Evolutionary conservation across 352 stramenopile species (phyloP).

Genomic region (Phytophthora palmivora): DNA sequence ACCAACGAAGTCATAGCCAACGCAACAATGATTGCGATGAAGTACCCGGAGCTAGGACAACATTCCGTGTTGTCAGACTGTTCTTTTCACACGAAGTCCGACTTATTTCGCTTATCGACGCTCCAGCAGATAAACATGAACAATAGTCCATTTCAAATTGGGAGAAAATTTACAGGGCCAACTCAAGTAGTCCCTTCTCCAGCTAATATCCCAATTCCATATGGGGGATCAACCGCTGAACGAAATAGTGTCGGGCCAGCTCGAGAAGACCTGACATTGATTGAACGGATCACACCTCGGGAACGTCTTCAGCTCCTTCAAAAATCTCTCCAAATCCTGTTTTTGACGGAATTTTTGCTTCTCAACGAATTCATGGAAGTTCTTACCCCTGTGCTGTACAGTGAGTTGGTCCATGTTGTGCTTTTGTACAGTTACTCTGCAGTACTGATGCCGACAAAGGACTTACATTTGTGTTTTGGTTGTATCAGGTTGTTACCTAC

Average conservation of each 20-base stretch:
- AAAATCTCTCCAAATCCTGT: slow-evolving; percentile 35
- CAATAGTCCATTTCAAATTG: background rate
- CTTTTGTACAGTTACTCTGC: background rate
- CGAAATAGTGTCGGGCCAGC: background rate
- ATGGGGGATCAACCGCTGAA: background rate
- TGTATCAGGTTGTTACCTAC: slow-evolving; percentile 28
- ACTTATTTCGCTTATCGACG: slow-evolving; percentile 8
- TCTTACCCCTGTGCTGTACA: slow-evolving; percentile 36
- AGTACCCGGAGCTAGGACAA: slow-evolving; percentile 14
- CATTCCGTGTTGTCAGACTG: background rate
- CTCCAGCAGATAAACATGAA: background rate
- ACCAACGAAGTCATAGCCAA: slow-evolving; percentile 11
- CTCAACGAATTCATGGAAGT: slow-evolving; percentile 46
- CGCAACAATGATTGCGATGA: slow-evolving; percentile 6
- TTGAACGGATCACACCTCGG: slow-evolving; percentile 1
- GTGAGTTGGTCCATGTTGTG: slow-evolving; percentile 17
- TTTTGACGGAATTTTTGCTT: slow-evolving; percentile 41
- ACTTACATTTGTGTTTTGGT: background rate
- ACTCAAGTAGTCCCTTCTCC: slow-evolving; percentile 2
- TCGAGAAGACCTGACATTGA: background rate
- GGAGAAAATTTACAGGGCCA: background rate
- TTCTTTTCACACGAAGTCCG: slow-evolving; percentile 10
- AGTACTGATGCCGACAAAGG: background rate
- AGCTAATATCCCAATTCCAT: background rate
- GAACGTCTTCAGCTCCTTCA: slow-evolving; percentile 18